Conservation (phyloP, 257 asterid genomes). For the Vinca minor region DNA sequence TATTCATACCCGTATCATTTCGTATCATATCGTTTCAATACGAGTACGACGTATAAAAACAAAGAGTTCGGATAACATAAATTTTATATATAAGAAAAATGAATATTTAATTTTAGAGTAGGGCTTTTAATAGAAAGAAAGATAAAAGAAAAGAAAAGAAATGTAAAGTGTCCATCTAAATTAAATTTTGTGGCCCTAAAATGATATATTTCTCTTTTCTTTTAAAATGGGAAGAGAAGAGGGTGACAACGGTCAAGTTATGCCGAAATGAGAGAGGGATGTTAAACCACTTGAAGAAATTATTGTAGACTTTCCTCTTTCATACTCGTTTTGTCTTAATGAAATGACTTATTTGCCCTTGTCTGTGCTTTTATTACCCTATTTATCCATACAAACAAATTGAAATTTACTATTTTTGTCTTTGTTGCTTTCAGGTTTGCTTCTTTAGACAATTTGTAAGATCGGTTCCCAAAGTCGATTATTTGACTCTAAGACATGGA, state of each 20-base stretch:
- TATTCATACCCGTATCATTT: too few species aligned
- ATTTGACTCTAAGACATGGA: conserved; percentile 84
- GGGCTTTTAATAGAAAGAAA: too few species aligned
- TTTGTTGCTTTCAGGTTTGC: conserved; percentile 44
- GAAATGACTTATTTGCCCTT: background rate
- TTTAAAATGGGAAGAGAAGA: background rate
- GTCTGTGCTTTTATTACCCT: background rate
- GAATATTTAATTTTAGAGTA: too few species aligned
- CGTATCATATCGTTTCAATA: too few species aligned
- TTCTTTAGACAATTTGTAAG: conserved; percentile 81
- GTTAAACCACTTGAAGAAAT: background rate
- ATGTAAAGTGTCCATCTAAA: background rate
- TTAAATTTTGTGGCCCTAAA: background rate
- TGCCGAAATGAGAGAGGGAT: background rate
- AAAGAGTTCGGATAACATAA: too few species aligned
- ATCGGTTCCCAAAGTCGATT: conserved; percentile 87
- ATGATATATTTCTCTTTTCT: background rate
- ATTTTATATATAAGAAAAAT: too few species aligned
- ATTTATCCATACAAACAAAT: too few species aligned
- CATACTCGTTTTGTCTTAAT: too few species aligned
- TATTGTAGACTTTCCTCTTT: too few species aligned
- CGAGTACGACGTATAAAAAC: too few species aligned
- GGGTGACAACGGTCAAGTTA: background rate
- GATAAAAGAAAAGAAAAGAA: too few species aligned
- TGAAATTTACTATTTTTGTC: too few species aligned